A percentile compares a stretch with the other conserved stretches of the same genome.
Conservation (phyloP, 1,284 basidiomycete species). For the Ceratobasidium theobromae region DNA sequence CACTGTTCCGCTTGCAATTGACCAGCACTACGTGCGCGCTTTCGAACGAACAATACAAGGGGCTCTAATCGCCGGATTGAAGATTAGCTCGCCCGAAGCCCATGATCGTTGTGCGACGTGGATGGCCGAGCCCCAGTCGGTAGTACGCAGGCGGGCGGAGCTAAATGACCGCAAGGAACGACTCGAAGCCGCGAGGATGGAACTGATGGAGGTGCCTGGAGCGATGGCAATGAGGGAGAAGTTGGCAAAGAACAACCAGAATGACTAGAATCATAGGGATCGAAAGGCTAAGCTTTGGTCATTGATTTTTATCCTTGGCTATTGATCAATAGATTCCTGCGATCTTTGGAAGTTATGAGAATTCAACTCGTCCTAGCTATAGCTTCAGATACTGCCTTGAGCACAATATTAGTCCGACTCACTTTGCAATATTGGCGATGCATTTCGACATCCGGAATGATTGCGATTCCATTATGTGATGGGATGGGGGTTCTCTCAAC, state of each 20-base stretch:
- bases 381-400: too few relatives aligned
- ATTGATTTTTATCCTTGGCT: too few relatives aligned
- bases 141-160: constrained; percentile 46
- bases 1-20: constrained; percentile 51
- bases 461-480: too few relatives aligned
- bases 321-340: too few relatives aligned
- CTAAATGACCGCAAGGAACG: constrained; percentile 42
- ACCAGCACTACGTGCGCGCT: constrained; percentile 48
- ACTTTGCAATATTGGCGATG: too few relatives aligned
- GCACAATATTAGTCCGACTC: too few relatives aligned
- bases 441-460: too few relatives aligned
- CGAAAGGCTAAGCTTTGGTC: too few relatives aligned
- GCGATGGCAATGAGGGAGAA: constrained; percentile 11
- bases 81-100: constrained; percentile 45
- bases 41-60: constrained; percentile 45
- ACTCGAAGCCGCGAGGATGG: constrained; percentile 43
- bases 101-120: constrained; percentile 46
- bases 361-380: too few relatives aligned
- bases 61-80: constrained; percentile 47
- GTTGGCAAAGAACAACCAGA: background rate
- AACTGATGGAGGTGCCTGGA: constrained; percentile 38
- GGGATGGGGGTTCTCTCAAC: too few relatives aligned
- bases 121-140: constrained; percentile 49
- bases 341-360: too few relatives aligned
- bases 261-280: background rate